Evolutionary conservation across 257 asterid genomes (phyloP).

Genomic region (Avicennia marina): DNA sequence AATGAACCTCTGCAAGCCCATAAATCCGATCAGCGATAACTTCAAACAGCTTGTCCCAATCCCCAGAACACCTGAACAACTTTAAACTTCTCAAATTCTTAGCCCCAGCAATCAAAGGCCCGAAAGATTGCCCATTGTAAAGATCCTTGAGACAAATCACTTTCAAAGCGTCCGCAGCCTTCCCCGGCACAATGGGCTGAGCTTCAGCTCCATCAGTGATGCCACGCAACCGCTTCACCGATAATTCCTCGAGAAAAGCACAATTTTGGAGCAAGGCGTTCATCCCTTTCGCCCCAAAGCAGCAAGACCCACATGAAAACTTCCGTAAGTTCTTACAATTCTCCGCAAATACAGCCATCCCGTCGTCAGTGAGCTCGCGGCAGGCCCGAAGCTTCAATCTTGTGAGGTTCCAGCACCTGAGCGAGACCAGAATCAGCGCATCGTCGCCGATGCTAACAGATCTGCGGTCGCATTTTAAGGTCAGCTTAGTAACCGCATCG

Average conservation of each 20-base stretch:
- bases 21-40: conserved; percentile 24
- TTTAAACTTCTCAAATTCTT: conserved; percentile 45
- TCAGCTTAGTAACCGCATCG: neutral
- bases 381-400: neutral
- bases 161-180: conserved; percentile 29
- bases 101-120: conserved; percentile 48
- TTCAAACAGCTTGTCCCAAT: conserved; percentile 60
- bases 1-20: conserved; percentile 25
- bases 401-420: neutral
- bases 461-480: neutral
- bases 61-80: conserved; percentile 55
- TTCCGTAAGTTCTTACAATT: conserved; percentile 46
- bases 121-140: conserved; percentile 54
- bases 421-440: neutral
- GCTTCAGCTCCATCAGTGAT: conserved; percentile 37
- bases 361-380: neutral
- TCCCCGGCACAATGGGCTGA: conserved; percentile 41
- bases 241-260: conserved; percentile 40
- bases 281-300: conserved; percentile 57
- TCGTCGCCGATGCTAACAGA: neutral
- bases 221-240: conserved; percentile 50
- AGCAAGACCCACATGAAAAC: conserved; percentile 55
- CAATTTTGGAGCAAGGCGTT: conserved; percentile 46
- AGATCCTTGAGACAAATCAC: conserved; percentile 54
- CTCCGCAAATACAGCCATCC: neutral